Percentiles rank a stretch among this genome's conserved stretches.
These are phyloP conservation scores for Fraxinus quadrangulata DNA, from an alignment of 257 asterid genomes.

Conservation along the genomic window DNA sequence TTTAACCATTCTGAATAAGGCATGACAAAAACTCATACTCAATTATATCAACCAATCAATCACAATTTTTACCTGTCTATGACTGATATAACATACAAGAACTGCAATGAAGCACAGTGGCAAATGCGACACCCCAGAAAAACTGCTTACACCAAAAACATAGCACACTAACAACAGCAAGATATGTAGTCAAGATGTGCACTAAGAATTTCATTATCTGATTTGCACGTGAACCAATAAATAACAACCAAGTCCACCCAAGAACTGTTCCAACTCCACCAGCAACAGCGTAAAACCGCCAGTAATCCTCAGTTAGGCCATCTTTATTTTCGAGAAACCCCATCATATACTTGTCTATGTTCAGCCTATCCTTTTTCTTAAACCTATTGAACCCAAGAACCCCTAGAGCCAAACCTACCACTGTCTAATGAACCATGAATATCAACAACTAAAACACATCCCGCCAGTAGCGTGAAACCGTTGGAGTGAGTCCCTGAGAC, in stretches of 20 bases:
- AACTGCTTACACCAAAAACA: slow-evolving; percentile 84
- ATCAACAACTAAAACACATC: slow-evolving; percentile 88
- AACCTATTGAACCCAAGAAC: slow-evolving; percentile 88
- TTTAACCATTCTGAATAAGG: slow-evolving; percentile 2
- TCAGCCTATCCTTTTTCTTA: slow-evolving; percentile 77
- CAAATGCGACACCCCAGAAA: slow-evolving; percentile 93
- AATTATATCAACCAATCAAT: slow-evolving; percentile 8
- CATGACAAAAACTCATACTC: background rate
- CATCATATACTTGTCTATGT: slow-evolving; percentile 73
- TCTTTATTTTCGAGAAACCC: slow-evolving; percentile 74
- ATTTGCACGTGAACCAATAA: slow-evolving; percentile 75
- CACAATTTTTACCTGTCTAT: slow-evolving; percentile 70
- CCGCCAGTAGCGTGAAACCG: slow-evolving; percentile 72
- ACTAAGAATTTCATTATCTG: slow-evolving; percentile 86
- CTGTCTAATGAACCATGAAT: slow-evolving; percentile 67
- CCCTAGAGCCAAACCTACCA: slow-evolving; percentile 73
- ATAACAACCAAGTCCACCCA: slow-evolving; percentile 87
- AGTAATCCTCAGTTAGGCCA: slow-evolving; percentile 90
- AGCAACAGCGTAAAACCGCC: slow-evolving; percentile 84
- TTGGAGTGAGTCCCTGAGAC: slow-evolving; percentile 47
- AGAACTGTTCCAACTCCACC: slow-evolving; percentile 73
- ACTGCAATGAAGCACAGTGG: slow-evolving; percentile 83
- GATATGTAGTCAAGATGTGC: slow-evolving; percentile 89
- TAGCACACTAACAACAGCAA: slow-evolving; percentile 88
- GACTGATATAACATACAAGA: slow-evolving; percentile 83